Evolutionary conservation across 2,329 filamentous ascomycete genomes (phyloP).

Genomic region (Trichoderma breve): DNA sequence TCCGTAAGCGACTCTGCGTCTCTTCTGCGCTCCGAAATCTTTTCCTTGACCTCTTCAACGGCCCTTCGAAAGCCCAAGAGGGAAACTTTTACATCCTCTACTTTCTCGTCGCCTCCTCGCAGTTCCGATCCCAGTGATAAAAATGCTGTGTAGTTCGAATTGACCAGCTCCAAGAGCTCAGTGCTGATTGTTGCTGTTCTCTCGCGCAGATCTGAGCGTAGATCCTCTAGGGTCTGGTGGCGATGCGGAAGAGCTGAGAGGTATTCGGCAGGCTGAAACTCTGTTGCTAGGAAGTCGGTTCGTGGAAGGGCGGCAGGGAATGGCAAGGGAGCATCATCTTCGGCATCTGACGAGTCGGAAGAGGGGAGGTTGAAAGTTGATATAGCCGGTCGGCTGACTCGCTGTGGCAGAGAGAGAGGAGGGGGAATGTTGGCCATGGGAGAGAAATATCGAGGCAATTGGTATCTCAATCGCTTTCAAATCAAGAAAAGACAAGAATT

Average conservation of each 20-base stretch:
- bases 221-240: constrained; percentile 93
- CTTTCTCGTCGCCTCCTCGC: constrained; percentile 82
- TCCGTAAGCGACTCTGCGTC: constrained; percentile 62
- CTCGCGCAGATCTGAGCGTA: constrained; percentile 80
- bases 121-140: constrained; percentile 78
- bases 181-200: constrained; percentile 75
- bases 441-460: neutral
- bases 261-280: constrained; percentile 79
- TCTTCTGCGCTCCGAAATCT: constrained; percentile 60
- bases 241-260: constrained; percentile 77
- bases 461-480: neutral
- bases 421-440: constrained; percentile 30
- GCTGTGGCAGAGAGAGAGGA: constrained; percentile 30
- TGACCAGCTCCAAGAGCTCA: constrained; percentile 91
- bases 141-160: constrained; percentile 91
- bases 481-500: neutral
- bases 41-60: constrained; percentile 68
- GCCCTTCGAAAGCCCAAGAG: constrained; percentile 82
- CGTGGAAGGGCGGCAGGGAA: constrained; percentile 85
- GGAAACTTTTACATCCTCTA: constrained; percentile 86
- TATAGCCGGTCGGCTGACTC: constrained; percentile 26
- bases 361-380: constrained; percentile 43
- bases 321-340: constrained; percentile 72
- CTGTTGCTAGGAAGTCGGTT: constrained; percentile 71
- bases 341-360: constrained; percentile 39